Base-by-base conservation (phyloP, 192 early-diverging fungal genomes). In the Pecoramyces ruminantium region DNA sequence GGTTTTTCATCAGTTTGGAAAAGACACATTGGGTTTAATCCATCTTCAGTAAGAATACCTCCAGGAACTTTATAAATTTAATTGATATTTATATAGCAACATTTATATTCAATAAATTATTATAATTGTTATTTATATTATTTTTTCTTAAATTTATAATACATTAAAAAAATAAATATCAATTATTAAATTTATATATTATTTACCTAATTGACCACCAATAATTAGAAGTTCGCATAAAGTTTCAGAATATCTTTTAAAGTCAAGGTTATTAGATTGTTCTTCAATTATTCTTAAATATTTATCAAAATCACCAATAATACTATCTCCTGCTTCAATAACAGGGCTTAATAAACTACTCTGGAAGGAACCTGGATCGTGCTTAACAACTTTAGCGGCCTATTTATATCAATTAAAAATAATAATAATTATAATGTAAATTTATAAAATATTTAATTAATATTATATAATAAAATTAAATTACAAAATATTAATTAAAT, bases 161-260 rank as follows among this genome's bases (percentile, higher is more conserved):
- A n/a, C 29, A 85, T 18, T 2, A 28, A 77, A 28, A 42, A 39
- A 84, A 25, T 9, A 27, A 86, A 18, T 29, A 77, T 78, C 16
- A 58, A 13, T 27, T 79, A 86, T 81, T n/a, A n/a, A n/a, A n/a
- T n/a, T n/a, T 88, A 94, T 93, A 94, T 81, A 97, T 88, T 78
- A 97, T 89, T 82, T 51, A 51, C 42, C 42, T 51, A 51, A 51
- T 51, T 51, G 42, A 51, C 95, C 96, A 80, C 97, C 97, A 81
- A 92, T 92, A 81, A 97, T 93, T 82, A 97, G 85, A 77, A 97
- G 86, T 89, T 98, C 97, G 87, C 97, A 98, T 81, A 98, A 90
- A 39, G 93, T 88, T 83, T 98, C 97, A 80, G 92, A 93, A 93
- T 98, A 98, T 83, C 95, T 93, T 86, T 94, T 94, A 88, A 95